These are phyloP conservation scores for Pythium rhizo-oryzae DNA, from an alignment of 352 stramenopile species.

Conservation along the genomic window DNA sequence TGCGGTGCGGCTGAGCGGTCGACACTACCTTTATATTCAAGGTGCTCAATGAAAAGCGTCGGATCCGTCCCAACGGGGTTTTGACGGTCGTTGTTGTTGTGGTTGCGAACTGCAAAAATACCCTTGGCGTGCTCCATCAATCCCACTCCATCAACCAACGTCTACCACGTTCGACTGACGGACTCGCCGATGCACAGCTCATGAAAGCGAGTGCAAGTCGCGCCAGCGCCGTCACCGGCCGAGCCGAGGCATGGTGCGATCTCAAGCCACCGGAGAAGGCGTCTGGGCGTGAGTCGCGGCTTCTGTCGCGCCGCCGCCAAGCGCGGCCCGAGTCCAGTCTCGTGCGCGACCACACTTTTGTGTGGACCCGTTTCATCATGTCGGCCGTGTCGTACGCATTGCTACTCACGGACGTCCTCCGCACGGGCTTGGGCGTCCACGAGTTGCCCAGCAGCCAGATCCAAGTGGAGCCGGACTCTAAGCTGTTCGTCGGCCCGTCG, in stretches of 20 bases:
- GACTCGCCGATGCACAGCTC: neutral
- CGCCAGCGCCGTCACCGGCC: neutral
- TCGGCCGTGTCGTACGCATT: slow-evolving; percentile 31
- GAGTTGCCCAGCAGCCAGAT: neutral
- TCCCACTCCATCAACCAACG: neutral
- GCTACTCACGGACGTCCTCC: slow-evolving; percentile 30
- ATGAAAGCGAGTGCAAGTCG: neutral
- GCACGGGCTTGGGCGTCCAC: slow-evolving; percentile 15
- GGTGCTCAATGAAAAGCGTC: too few relatives aligned
- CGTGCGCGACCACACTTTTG: slow-evolving; percentile 23
- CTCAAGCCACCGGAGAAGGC: neutral
- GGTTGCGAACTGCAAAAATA: too few relatives aligned
- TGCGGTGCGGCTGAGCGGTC: slow-evolving; percentile 3
- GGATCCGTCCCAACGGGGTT: too few relatives aligned
- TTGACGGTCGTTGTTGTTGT: too few relatives aligned
- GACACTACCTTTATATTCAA: neutral
- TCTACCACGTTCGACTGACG: neutral
- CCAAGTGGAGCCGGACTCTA: neutral
- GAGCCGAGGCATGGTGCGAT: neutral
- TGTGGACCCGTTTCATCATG: slow-evolving; percentile 16
- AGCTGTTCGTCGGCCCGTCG: slow-evolving; percentile 13
- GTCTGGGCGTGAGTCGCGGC: neutral
- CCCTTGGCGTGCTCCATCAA: too few relatives aligned
- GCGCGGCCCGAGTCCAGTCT: neutral
- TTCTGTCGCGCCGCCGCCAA: neutral